A percentile compares a stretch with the other conserved stretches of the same genome.
Conservation (phyloP, 441 rosid genomes). For the Arabidopsis lyrata region DNA sequence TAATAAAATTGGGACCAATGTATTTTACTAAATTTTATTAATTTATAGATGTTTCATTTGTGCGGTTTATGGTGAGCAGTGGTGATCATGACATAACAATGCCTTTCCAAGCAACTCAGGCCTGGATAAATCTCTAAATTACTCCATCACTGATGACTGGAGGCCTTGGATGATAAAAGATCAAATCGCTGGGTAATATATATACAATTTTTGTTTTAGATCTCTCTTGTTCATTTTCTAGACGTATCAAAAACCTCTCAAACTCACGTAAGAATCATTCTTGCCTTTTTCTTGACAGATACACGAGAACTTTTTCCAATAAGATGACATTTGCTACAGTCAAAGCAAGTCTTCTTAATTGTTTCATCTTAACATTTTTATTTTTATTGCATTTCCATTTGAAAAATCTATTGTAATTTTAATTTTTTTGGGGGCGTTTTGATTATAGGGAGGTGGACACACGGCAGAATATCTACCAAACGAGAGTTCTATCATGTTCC, state of each 20-base stretch:
- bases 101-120: constrained; percentile 65
- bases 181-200: constrained; percentile 71
- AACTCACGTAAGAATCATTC: constrained; percentile 31
- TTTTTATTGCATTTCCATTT: background rate
- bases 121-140: constrained; percentile 69
- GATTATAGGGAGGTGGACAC: constrained; percentile 65
- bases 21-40: too few species aligned
- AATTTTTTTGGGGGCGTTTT: background rate
- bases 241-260: constrained; percentile 13
- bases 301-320: constrained; percentile 31
- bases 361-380: background rate
- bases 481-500: constrained; percentile 33
- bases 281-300: background rate
- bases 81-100: constrained; percentile 68
- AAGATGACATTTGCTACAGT: constrained; percentile 40
- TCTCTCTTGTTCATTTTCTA: background rate
- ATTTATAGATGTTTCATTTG: too few species aligned
- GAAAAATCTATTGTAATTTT: background rate
- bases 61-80: constrained; percentile 43
- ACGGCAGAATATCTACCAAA: constrained; percentile 55
- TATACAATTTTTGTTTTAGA: background rate
- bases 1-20: too few species aligned
- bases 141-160: constrained; percentile 64
- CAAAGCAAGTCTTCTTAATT: constrained; percentile 21
- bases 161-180: constrained; percentile 57